A percentile compares a stretch with the other conserved stretches of the same genome.
Conservation (phyloP, 495 filamentous ascomycete genomes). For the Aspergillus biplanus region DNA sequence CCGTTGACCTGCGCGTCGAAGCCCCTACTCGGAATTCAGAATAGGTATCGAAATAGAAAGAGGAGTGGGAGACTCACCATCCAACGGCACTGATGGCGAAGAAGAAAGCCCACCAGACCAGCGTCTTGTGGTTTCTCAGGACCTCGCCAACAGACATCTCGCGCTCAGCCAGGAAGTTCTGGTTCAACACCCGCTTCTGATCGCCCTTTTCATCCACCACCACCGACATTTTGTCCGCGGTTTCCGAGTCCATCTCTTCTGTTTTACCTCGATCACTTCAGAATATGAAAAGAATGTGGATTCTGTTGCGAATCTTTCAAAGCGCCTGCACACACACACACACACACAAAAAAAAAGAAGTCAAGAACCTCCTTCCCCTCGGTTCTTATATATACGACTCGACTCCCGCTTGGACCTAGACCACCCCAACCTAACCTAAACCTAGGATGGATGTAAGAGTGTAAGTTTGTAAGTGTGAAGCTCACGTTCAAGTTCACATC, state of each 20-base stretch:
- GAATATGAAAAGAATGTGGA: neutral
- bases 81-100: constrained; percentile 7
- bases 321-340: too few relatives aligned
- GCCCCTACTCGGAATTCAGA: constrained; percentile 29
- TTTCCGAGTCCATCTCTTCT: neutral
- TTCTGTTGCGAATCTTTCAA: too few relatives aligned
- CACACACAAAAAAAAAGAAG: too few relatives aligned
- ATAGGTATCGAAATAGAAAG: too few relatives aligned
- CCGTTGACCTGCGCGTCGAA: constrained; percentile 48
- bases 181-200: neutral
- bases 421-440: too few relatives aligned
- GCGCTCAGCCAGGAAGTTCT: neutral
- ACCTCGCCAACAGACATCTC: neutral
- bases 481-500: too few relatives aligned
- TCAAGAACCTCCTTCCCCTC: too few relatives aligned
- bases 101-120: constrained; percentile 9
- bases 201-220: neutral
- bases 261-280: neutral
- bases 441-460: too few relatives aligned
- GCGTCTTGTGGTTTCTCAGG: neutral
- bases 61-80: too few relatives aligned
- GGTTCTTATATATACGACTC: too few relatives aligned
- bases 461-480: too few relatives aligned
- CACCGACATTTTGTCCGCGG: neutral
- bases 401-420: too few relatives aligned